Evolutionary conservation across 2,329 filamentous ascomycete genomes (phyloP).

Genomic region (Amauroascus verrucosus): DNA sequence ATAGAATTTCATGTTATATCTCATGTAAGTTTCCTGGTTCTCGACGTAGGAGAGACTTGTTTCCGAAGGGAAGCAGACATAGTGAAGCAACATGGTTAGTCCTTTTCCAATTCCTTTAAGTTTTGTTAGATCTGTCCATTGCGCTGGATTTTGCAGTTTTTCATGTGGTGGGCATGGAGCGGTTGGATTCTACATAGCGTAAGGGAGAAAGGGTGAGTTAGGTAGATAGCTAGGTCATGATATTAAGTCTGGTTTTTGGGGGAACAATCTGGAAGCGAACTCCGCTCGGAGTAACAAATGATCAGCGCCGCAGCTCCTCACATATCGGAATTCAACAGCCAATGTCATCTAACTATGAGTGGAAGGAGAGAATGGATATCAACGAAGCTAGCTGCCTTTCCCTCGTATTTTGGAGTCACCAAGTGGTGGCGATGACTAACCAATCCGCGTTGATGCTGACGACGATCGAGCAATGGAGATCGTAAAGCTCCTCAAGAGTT

Average conservation of each 20-base stretch:
- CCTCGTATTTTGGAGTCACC: not conserved
- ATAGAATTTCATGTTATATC: conserved; percentile 8
- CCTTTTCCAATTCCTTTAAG: not conserved
- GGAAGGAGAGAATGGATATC: too few species aligned
- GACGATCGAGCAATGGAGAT: not conserved
- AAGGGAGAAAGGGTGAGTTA: not conserved
- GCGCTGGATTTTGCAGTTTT: not conserved
- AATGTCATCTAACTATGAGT: too few species aligned
- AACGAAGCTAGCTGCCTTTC: not conserved
- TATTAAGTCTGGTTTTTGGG: too few species aligned
- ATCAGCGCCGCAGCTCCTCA: too few species aligned
- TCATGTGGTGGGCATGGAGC: not conserved
- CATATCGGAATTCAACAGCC: too few species aligned
- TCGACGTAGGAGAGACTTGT: not conserved
- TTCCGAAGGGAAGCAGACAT: not conserved
- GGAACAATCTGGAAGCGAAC: too few species aligned
- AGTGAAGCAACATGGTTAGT: conserved; percentile 11
- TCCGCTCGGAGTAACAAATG: too few species aligned
- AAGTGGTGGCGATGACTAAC: not conserved
- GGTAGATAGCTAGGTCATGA: too few species aligned
- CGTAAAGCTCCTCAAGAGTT: too few species aligned
- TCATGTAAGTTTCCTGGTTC: conserved; percentile 15
- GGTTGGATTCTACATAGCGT: not conserved
- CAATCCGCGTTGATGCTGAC: not conserved
- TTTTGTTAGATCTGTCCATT: not conserved